Evolutionary conservation across 2,329 filamentous ascomycete genomes (phyloP).

Genomic region (Apiospora rasikravindrae): DNA sequence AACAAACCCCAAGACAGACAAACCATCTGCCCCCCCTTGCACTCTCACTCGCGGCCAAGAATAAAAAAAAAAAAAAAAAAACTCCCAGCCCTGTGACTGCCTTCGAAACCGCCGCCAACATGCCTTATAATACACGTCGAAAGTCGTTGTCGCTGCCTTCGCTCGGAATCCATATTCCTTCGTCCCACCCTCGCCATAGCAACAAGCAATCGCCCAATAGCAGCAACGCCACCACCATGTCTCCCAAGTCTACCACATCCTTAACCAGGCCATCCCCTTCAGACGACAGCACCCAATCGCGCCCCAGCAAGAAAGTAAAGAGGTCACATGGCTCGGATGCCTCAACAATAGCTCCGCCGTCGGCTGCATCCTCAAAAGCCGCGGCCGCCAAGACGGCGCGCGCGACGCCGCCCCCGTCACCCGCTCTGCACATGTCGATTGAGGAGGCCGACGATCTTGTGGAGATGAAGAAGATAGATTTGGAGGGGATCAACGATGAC

Average conservation of each 20-base stretch:
- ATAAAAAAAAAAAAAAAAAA: not conserved
- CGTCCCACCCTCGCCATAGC: conserved; percentile 52
- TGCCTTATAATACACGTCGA: conserved; percentile 96
- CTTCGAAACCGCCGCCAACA: conserved; percentile 44
- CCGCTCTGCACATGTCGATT: conserved; percentile 52
- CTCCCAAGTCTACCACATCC: conserved; percentile 39
- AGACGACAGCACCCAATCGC: conserved; percentile 41
- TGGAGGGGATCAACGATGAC: conserved; percentile 88
- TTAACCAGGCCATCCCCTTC: conserved; percentile 34
- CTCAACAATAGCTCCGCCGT: conserved; percentile 31
- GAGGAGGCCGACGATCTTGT: conserved; percentile 43
- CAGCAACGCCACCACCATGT: conserved; percentile 29
- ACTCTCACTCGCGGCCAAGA: not conserved
- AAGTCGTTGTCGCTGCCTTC: conserved; percentile 94
- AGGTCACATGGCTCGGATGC: conserved; percentile 68
- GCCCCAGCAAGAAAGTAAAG: conserved; percentile 73
- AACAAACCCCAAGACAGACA: conserved; percentile 9
- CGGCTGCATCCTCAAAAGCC: conserved; percentile 25
- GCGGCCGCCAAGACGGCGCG: conserved; percentile 62
- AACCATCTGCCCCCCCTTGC: conserved; percentile 1
- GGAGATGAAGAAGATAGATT: conserved; percentile 66
- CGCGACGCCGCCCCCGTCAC: conserved; percentile 78
- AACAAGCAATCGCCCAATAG: conserved; percentile 27
- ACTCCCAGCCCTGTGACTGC: not conserved
- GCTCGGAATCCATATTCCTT: conserved; percentile 85